A percentile compares a stretch with the other conserved stretches of the same genome.
phyloP scores from a whole-genome alignment of 1,139 yeast genomes.

The Protomyces gravidus region DNA sequence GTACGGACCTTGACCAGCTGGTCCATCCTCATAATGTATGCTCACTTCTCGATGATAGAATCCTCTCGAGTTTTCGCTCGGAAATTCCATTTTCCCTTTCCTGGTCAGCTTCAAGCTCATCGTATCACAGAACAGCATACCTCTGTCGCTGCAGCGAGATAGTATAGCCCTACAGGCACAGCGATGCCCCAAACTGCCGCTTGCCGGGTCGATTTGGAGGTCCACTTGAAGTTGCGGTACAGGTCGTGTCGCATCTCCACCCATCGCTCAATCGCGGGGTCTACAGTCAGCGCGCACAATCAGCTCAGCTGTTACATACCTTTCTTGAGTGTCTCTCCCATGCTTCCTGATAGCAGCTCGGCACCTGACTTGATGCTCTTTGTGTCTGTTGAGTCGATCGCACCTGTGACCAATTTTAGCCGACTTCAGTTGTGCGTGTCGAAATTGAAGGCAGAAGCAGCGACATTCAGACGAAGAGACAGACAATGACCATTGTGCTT shows the following conservation, averaged over 20 bases:
- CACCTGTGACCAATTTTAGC: no score
- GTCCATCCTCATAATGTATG: no score
- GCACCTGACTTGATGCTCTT: neutral
- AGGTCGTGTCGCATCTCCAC: constrained; percentile 26
- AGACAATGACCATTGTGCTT: neutral
- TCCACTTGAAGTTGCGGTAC: constrained; percentile 27
- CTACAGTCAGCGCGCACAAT: neutral
- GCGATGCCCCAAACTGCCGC: constrained; percentile 20
- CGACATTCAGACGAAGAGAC: no score
- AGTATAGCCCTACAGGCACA: constrained; percentile 13
- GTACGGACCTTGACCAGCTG: no score
- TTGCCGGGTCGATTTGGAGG: constrained; percentile 24
- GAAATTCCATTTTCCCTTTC: constrained; percentile 17
- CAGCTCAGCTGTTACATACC: neutral
- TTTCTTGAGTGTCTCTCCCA: neutral
- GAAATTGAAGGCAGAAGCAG: no score
- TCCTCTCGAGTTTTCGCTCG: constrained; percentile 15
- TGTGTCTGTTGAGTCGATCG: no score
- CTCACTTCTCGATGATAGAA: constrained; percentile 12
- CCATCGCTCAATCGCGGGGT: constrained; percentile 25
- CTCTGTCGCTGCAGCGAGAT: constrained; percentile 12
- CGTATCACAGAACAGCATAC: neutral
- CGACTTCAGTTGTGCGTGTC: no score
- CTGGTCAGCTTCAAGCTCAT: neutral
- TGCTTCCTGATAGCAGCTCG: neutral